These are phyloP conservation scores for Phytophthora boehmeriae DNA, from an alignment of 352 stramenopile species.

Conservation along the genomic window DNA sequence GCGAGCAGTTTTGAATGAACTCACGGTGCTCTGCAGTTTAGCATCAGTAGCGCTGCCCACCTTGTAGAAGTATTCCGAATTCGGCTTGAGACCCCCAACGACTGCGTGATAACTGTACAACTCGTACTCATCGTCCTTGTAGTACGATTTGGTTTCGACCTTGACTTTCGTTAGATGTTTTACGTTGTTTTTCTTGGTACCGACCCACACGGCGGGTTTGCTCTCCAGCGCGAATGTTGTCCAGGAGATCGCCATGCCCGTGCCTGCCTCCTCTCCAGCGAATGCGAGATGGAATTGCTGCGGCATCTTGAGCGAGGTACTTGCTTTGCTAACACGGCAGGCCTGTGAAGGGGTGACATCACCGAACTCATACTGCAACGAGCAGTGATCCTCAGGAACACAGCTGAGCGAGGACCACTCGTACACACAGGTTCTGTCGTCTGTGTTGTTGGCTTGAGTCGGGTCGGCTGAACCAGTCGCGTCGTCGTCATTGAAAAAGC, in stretches of 20 bases:
- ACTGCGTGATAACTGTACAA: slow-evolving; percentile 39
- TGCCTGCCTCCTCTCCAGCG: slow-evolving; percentile 35
- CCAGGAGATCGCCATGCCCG: slow-evolving; percentile 47
- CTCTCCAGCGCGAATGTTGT: slow-evolving; percentile 35
- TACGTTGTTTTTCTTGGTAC: slow-evolving; percentile 14
- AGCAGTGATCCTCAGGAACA: slow-evolving; percentile 32
- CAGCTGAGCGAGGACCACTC: slow-evolving; percentile 35
- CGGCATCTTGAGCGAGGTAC: slow-evolving; percentile 31
- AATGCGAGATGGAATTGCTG: slow-evolving; percentile 64
- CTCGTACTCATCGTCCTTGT: slow-evolving; percentile 49
- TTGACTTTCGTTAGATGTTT: slow-evolving; percentile 18
- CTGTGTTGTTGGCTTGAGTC: slow-evolving; percentile 18
- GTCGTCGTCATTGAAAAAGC: slow-evolving; percentile 32
- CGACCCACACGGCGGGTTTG: slow-evolving; percentile 54
- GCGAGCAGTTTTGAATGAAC: slow-evolving; percentile 57
- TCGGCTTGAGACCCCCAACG: slow-evolving; percentile 21
- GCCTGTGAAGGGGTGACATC: slow-evolving; percentile 53
- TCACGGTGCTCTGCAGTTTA: slow-evolving; percentile 28
- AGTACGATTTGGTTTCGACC: slow-evolving; percentile 42
- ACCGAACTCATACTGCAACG: slow-evolving; percentile 47
- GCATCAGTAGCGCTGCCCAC: slow-evolving; percentile 20
- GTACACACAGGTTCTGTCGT: slow-evolving; percentile 49
- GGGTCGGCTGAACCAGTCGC: slow-evolving; percentile 11
- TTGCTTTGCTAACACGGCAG: slow-evolving; percentile 39
- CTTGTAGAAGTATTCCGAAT: slow-evolving; percentile 38